Conservation (phyloP, 495 filamentous ascomycete species). For the Neurospora sp. region DNA sequence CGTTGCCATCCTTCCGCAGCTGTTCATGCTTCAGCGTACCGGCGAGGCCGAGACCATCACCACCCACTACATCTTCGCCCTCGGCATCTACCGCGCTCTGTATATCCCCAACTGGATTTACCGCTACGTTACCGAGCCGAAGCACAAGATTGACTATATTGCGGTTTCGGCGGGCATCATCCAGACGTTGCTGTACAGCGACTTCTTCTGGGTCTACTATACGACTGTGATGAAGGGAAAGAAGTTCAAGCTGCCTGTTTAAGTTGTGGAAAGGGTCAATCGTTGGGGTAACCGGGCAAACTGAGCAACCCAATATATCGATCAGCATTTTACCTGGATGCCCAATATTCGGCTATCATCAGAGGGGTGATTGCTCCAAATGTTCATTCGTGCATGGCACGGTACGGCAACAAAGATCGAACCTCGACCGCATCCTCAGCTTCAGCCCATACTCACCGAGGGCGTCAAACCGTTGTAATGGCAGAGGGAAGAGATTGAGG, state of each 20-base stretch:
- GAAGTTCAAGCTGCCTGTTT: slow-evolving; percentile 81
- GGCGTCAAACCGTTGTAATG: background rate
- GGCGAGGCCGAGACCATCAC: slow-evolving; percentile 98
- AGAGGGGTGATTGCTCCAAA: background rate
- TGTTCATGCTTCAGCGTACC: slow-evolving; percentile 95
- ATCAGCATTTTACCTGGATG: background rate
- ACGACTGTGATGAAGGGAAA: slow-evolving; percentile 85
- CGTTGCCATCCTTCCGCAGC: slow-evolving; percentile 90
- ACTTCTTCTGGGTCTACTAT: slow-evolving; percentile 99
- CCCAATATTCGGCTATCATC: background rate
- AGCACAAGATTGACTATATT: slow-evolving; percentile 64
- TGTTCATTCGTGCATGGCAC: background rate
- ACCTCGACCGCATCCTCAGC: background rate
- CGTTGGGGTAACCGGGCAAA: background rate
- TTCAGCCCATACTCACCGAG: background rate
- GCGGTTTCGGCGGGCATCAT: slow-evolving; percentile 78
- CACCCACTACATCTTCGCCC: slow-evolving; percentile 94
- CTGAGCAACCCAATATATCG: background rate
- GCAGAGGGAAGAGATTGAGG: background rate
- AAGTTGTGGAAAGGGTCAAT: slow-evolving; percentile 8
- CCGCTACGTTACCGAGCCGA: slow-evolving; percentile 63
- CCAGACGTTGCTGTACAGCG: slow-evolving; percentile 91
- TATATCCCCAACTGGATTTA: slow-evolving; percentile 99
- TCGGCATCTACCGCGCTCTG: slow-evolving; percentile 80
- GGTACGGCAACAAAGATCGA: background rate